Conservation (phyloP, 106 monocot genomes). For the Allium fistulosum region DNA sequence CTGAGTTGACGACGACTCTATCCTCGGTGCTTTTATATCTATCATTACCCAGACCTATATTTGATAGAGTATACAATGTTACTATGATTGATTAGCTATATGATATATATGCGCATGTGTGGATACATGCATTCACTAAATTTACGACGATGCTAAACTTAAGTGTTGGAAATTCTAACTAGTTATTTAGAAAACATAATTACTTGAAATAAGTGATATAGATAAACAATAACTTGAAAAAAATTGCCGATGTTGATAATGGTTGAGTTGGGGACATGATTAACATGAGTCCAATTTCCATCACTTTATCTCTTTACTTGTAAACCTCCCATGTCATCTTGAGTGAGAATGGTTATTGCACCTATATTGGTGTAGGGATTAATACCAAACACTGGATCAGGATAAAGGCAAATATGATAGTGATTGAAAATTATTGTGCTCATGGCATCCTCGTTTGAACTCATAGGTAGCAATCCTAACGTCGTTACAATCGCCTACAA, state of each 20-base stretch:
- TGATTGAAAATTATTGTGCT: slow-evolving; percentile 51
- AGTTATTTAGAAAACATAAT: too few relatives aligned
- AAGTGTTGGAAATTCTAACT: too few relatives aligned
- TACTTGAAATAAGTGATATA: too few relatives aligned
- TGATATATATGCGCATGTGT: too few relatives aligned
- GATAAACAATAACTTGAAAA: slow-evolving; percentile 31
- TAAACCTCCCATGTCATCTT: slow-evolving; percentile 59
- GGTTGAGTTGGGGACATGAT: slow-evolving; percentile 45
- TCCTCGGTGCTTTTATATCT: slow-evolving; percentile 58
- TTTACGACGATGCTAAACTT: too few relatives aligned
- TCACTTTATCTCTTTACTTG: slow-evolving; percentile 46
- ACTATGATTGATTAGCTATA: too few relatives aligned
- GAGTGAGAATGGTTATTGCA: slow-evolving; percentile 46
- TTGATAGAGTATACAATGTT: too few relatives aligned
- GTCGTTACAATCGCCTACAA: slow-evolving; percentile 48
- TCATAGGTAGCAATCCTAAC: slow-evolving; percentile 21
- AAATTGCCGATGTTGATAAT: slow-evolving; percentile 75
- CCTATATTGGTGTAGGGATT: slow-evolving; percentile 69
- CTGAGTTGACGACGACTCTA: slow-evolving; percentile 43
- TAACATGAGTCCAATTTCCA: slow-evolving; percentile 58
- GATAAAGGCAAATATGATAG: slow-evolving; percentile 60
- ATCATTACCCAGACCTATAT: slow-evolving; percentile 59
- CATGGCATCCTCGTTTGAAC: slow-evolving; percentile 28
- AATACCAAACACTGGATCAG: slow-evolving; percentile 56
- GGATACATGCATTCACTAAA: too few relatives aligned